Evolutionary conservation across 768 basidiomycete genomes (phyloP), one percentile per base, ranked within the genome.

Genomic region (Termitomyces sp.): DNA sequence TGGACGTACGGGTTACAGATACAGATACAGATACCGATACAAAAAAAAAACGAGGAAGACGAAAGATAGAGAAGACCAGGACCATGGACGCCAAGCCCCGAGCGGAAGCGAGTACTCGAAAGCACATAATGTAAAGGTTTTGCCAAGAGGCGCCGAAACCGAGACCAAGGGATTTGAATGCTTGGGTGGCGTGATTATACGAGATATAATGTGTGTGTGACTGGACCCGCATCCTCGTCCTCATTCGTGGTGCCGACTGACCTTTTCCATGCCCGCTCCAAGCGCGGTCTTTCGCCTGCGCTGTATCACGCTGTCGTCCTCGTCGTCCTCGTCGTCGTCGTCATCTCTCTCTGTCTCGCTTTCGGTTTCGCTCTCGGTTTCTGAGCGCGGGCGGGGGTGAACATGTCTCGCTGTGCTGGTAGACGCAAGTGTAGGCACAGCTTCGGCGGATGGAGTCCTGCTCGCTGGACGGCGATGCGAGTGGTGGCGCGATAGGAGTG

Each of bases 241-340:
- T 42, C 40, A 42, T 2, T 57, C 56, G 6, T 68, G 60, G 37
- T 69, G 68, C n/a, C 68, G 63, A 51, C 68, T 69, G 32, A 69
- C 61, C 63, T 69, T 69, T 57, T 69, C 68, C 25, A 66, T 60
- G 14, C 67, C 65, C 20, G 68, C 68, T 0, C 65, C 63, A 10
- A 68, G 60, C 0, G 62, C 67, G 0, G 62, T 67, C 50, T 53
- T 64, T 12, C 65, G 20, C 36, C 56, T 45, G 36, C 7, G 42
- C 25, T 63, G 57, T 5, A 32, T 20, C n/a, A 42, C 1, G 25
- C 25, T 25, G 25, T 25, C 20, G n/a, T n/a, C 52, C 14, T 52
- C 60, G 6, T 58, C 57, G 3, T 63, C 65, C 0, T 67, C 66
- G 0, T 69, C 68, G 0, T 67, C 66, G 1, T 66, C 65, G 3